phyloP scores from a whole-genome alignment of 495 filamentous ascomycete genomes.

The Jackrogersella multiformis region DNA sequence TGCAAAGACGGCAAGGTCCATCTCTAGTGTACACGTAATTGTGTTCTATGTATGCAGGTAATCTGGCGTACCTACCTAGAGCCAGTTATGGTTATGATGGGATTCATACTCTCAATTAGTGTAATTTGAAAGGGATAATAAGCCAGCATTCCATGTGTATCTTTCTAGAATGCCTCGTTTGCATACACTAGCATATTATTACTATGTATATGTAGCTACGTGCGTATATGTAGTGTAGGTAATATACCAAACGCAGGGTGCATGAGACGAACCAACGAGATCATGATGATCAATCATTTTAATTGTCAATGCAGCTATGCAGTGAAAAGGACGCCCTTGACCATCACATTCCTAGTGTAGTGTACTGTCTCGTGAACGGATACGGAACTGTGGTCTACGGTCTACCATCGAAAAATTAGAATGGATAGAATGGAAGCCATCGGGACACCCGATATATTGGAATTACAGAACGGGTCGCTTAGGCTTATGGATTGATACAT shows the following conservation, averaged over 20 bases:
- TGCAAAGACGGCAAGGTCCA: constrained; percentile 14
- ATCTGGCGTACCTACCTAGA: constrained; percentile 17
- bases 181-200: too few relatives aligned
- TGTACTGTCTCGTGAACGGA: background rate
- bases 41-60: constrained; percentile 16
- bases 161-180: too few relatives aligned
- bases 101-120: too few relatives aligned
- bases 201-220: background rate
- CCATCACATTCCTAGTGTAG: background rate
- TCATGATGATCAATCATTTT: constrained; percentile 23
- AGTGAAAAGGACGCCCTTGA: background rate
- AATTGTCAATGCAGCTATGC: constrained; percentile 23
- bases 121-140: constrained; percentile 8
- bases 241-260: background rate
- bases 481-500: background rate
- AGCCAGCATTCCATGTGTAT: too few relatives aligned
- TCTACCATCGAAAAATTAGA: too few relatives aligned
- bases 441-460: constrained; percentile 21
- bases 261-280: constrained; percentile 3
- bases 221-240: background rate
- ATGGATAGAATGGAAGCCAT: constrained; percentile 8
- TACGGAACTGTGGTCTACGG: background rate
- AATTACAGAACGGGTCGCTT: constrained; percentile 32
- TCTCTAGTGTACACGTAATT: background rate
- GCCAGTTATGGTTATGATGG: constrained; percentile 6